A percentile compares a stretch with the other conserved stretches of the same genome.
Conservation (phyloP, 495 filamentous ascomycete species). For the Oleoguttula mirabilis region DNA sequence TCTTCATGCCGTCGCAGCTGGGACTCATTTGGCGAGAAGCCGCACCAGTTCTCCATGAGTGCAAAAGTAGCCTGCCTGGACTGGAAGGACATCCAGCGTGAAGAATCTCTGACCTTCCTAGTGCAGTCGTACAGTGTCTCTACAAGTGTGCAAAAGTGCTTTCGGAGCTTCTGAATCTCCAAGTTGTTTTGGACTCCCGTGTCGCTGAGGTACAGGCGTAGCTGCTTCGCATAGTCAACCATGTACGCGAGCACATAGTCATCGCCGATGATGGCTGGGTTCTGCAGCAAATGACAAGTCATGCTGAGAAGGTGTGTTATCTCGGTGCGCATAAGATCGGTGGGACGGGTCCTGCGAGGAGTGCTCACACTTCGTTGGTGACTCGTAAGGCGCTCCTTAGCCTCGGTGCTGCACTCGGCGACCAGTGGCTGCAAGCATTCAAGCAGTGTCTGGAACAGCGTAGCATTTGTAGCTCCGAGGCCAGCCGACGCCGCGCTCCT, state of each 20-base stretch:
- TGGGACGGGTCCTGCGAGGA: slow-evolving; percentile 61
- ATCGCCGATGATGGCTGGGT: slow-evolving; percentile 67
- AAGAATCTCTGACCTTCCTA: slow-evolving; percentile 73
- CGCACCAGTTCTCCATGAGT: slow-evolving; percentile 98
- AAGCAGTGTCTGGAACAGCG: slow-evolving; percentile 84
- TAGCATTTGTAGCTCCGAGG: slow-evolving; percentile 86
- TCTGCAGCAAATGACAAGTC: slow-evolving; percentile 78
- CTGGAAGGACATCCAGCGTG: slow-evolving; percentile 92
- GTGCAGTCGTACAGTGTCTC: slow-evolving; percentile 87
- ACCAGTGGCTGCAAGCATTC: slow-evolving; percentile 83
- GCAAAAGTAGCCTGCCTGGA: slow-evolving; percentile 85
- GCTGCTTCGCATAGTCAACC: slow-evolving; percentile 76
- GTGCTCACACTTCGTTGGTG: slow-evolving; percentile 70
- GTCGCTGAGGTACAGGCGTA: slow-evolving; percentile 88
- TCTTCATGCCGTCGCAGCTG: slow-evolving; percentile 77
- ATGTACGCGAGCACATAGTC: slow-evolving; percentile 90
- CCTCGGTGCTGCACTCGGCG: slow-evolving; percentile 68
- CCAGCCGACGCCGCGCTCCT: slow-evolving; percentile 85
- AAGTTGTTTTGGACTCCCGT: slow-evolving; percentile 89
- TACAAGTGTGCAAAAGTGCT: slow-evolving; percentile 86
- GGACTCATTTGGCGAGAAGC: slow-evolving; percentile 81
- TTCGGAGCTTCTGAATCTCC: slow-evolving; percentile 84
- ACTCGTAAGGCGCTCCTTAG: slow-evolving; percentile 61
- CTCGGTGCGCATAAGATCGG: slow-evolving; percentile 79
- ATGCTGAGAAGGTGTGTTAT: slow-evolving; percentile 92